phyloP scores from a whole-genome alignment of 306 rosid species.

The Malus fusca region DNA sequence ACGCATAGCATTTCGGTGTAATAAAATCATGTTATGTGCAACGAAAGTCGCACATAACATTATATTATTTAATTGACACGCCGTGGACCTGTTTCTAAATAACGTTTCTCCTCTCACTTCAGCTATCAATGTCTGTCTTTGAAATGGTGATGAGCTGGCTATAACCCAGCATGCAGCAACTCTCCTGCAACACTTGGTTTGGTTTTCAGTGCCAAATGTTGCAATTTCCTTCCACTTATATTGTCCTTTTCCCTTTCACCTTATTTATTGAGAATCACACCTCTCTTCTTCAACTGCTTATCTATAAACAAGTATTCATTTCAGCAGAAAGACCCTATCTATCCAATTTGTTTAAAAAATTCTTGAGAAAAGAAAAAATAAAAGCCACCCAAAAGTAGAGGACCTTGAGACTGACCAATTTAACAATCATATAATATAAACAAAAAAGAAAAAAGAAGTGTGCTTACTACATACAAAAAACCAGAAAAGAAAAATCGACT shows the following conservation, averaged over 20 bases:
- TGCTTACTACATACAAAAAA: neutral
- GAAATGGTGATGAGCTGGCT: neutral
- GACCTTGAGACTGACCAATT: neutral
- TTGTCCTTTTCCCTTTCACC: conserved; percentile 15
- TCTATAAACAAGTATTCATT: neutral
- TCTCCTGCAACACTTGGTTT: conserved; percentile 17
- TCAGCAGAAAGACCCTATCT: neutral
- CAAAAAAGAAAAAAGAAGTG: neutral
- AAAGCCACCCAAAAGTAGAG: neutral
- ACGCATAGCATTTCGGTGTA: rapidly evolving
- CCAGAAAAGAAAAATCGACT: neutral
- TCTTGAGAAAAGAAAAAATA: neutral
- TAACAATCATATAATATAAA: neutral
- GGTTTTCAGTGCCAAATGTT: conserved; percentile 18
- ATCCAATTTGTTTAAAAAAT: neutral
- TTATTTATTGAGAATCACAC: conserved; percentile 1
- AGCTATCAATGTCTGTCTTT: neutral
- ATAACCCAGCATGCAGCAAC: neutral
- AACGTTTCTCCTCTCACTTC: neutral
- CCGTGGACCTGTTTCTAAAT: too few species aligned
- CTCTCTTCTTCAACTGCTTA: conserved; percentile 16
- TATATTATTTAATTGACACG: too few species aligned
- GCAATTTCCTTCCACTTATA: neutral
- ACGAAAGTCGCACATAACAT: too few species aligned
- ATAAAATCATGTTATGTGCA: too few species aligned